Base-by-base conservation (phyloP, 352 stramenopile genomes). In the Globisporangium solare region DNA sequence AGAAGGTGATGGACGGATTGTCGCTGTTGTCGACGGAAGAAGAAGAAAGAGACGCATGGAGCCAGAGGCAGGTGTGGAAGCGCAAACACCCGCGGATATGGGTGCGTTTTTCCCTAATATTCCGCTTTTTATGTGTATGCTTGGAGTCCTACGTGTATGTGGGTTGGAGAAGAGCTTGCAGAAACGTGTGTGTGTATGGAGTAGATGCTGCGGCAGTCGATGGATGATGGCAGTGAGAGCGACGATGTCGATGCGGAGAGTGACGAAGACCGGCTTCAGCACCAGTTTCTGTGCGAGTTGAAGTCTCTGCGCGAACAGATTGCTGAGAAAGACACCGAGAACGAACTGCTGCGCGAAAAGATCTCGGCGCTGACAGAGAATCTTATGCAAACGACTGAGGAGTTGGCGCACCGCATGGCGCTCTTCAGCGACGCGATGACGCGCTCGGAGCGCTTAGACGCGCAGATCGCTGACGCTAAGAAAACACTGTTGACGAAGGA, bases 401-500 rank as follows among this genome's bases (percentile, higher is more conserved):
- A 86, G 60, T 48, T 90, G 22, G 67, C 69, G 63, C 63, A 70
- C n/a, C 74, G 79, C 54, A 71, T 79, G 67, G 60, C 53, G 43
- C 74, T 89, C n/a, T 81, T 75, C 42, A 64, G 51, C 14, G 71
- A 86, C 18, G 64, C 70, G 15, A 71, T 78, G 43, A 66, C 63
- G 21, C 71, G 74, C 41, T 68, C 77, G 14, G 78, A 77, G 45
- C 58, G 35, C 5, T 55, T 79, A 17, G 74, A 88, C 54, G 41
- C 47, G 14, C 72, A 76, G 14, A 57, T 76, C 13, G 57, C 52
- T 0, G 67, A 83, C n/a, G 73, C 68, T 15, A 82, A 79, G 58
- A 73, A 77, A 47, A 61, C 67, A 12, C 37, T 86, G n/a, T 64
- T 88, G 47, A 83, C 68, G 27, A 70, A 65, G 27, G 76, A 89